Base-by-base conservation (phyloP, 164 flowering plant species). In the Vitis labrusca region DNA sequence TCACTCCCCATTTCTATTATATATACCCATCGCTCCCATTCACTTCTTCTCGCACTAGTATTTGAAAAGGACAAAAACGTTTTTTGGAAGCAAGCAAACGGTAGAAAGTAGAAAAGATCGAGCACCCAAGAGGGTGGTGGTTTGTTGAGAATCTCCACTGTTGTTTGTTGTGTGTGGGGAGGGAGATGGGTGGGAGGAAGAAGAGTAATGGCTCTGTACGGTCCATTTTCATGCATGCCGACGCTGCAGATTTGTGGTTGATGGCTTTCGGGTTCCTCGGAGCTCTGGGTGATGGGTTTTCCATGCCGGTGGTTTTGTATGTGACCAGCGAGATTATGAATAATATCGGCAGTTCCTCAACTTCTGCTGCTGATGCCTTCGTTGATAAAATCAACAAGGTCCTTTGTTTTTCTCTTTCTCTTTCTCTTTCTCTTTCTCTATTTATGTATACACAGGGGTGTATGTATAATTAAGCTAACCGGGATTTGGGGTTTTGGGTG, bases 141-240 rank as follows among this genome's bases (percentile, higher is more conserved):
- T 5, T 53, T 5, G n/a, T 53, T 3, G 56, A 53, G 56, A 53
- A 53, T 53, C 17, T 53, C 53, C 10, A 53, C 56, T 53, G 56
- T 53, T 14, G 11, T 53, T 14, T 13, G 14, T 2, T 53, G 56
- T 53, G 44, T 13, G 14, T 19, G 50, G 10, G 10, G 50, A 15
- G 57, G 44, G 16, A 60, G 4, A 29, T 1, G 27, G 17, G 47
- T 17, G 37, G 2, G 53, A 70, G 57, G 59, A 66, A 54, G 5
- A 58, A 37, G 9, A 57, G 10, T 4, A 57, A 49, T 32, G 80
- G 78, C 47, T 84, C 87, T 6, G 58, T 87, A 9, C 32, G 83
- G 16, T 79, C 86, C 10, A 79, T 88, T 17, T 85, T 88, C 80
- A 84, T 84, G 88, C 93, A 88, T 73, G 86, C 90, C 0, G 93